phyloP scores from a whole-genome alignment of 495 filamentous ascomycete genomes.

The Neohortaea acidophila region DNA sequence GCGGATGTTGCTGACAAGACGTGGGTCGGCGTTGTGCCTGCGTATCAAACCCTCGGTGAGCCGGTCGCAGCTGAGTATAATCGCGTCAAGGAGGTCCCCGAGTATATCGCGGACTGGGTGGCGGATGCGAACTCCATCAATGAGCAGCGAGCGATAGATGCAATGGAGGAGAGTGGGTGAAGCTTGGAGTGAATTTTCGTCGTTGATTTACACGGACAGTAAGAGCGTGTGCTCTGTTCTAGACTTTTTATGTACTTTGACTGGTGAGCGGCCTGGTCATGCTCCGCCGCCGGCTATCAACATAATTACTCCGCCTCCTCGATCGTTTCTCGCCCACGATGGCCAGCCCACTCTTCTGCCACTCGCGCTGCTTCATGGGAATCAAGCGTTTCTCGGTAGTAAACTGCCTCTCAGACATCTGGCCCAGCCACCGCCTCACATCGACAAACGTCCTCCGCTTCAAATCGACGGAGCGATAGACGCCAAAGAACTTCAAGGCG shows the following conservation, averaged over 20 bases:
- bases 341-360: slow-evolving; percentile 1
- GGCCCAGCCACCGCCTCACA: no score
- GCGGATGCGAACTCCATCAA: slow-evolving; percentile 20
- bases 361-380: slow-evolving; percentile 1
- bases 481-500: slow-evolving; percentile 10
- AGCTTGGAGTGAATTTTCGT: no score
- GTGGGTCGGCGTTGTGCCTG: slow-evolving; percentile 78
- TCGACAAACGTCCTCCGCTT: background rate
- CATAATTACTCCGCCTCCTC: no score
- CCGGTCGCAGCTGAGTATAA: slow-evolving; percentile 54
- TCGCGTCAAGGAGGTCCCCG: slow-evolving; percentile 42
- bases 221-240: no score
- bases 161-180: slow-evolving; percentile 12
- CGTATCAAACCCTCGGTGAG: slow-evolving; percentile 48
- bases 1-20: slow-evolving; percentile 43
- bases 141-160: slow-evolving; percentile 17
- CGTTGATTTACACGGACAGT: no score
- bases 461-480: background rate
- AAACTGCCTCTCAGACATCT: background rate
- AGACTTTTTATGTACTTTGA: no score
- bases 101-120: slow-evolving; percentile 46
- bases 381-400: background rate
- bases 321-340: background rate
- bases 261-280: no score
- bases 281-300: no score